Base-by-base conservation (phyloP, 2,329 filamentous ascomycete genomes). In the Colletotrichum salicis region DNA sequence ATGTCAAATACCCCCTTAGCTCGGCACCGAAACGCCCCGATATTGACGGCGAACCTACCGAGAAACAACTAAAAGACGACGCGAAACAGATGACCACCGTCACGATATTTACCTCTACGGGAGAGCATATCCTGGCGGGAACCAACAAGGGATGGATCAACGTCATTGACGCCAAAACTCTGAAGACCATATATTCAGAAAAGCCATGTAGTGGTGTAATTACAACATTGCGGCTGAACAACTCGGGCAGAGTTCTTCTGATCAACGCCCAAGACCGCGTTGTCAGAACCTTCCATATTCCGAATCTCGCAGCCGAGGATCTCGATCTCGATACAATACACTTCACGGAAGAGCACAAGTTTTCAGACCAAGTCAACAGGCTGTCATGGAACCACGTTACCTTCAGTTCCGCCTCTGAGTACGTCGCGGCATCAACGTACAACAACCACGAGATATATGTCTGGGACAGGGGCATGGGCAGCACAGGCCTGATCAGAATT, bases 371-470 rank as follows among this genome's bases (percentile, higher is more conserved):
- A 4, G 96, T 99, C 62, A 98, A 99, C 79, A 91, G 93, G 56
- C 85, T 98, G 13, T 95, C 93, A 7, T 99, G 96, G 96, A 99
- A 98, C 78, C 95, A 98, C 78, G 95, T 97, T 70, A 95, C 95
- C 0, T 98, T 99, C 80, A 97, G 94, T 78, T 93, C 94, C 1
- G 96, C 94, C 0, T 95, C 95, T 64, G 96, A 99, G 82, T 98
- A 98, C 79, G 95, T 99, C 52, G 95, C 95, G 29, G 96, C 97
- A 0, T 97, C 95, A 31, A 98, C 96, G 2, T 97, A 95, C 81
- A 98, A 98, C 87, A 99, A 99, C 78, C 95, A 98, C 77, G 96
- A 99, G 82, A 93, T 99, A 74, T 98, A 98, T 82, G 95, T 98
- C 33, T 98, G 96, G 96, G 96, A 99, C 83, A 91, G 96, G 66